A percentile compares a stretch with the other conserved stretches of the same genome.
phyloP scores from a whole-genome alignment of 2,329 filamentous ascomycete genomes.

The Pseudogymnoascus pannorum region DNA sequence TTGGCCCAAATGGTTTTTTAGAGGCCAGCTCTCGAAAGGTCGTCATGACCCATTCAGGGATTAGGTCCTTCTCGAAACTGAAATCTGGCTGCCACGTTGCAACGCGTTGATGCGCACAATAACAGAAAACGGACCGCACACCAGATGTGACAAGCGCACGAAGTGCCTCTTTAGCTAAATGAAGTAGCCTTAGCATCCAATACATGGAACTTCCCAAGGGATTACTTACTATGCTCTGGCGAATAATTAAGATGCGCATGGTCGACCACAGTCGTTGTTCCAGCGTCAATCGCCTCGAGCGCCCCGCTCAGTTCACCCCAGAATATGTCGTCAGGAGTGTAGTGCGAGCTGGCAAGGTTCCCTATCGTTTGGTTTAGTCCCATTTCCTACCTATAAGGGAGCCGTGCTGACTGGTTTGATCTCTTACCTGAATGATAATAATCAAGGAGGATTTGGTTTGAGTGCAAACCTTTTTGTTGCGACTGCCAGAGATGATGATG shows the following conservation, averaged over 20 bases:
- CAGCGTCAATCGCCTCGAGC: conserved; percentile 35
- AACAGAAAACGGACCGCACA: conserved; percentile 40
- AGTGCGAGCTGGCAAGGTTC: conserved; percentile 32
- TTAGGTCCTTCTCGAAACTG: conserved; percentile 21
- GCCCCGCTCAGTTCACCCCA: conserved; percentile 37
- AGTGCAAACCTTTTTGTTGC: no score
- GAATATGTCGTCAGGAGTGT: conserved; percentile 37
- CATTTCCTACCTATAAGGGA: no score
- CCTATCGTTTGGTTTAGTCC: conserved; percentile 21
- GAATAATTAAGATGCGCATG: conserved; percentile 32
- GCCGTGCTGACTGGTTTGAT: no score
- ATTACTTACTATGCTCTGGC: conserved; percentile 26
- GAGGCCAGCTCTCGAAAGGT: conserved; percentile 31
- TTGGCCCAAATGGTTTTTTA: conserved; percentile 23
- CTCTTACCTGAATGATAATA: no score
- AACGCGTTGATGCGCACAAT: conserved; percentile 30
- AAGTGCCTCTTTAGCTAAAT: conserved; percentile 25
- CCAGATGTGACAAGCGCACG: conserved; percentile 37
- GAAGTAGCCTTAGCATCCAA: neutral
- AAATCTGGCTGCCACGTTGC: conserved; percentile 27
- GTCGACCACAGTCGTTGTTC: conserved; percentile 36
- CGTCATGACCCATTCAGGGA: conserved; percentile 32
- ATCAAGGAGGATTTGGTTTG: no score
- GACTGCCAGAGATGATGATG: conserved; percentile 23
- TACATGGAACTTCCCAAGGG: conserved; percentile 6